Conservation (phyloP, 495 filamentous ascomycete genomes). For the Penicillium bovifimosum region DNA sequence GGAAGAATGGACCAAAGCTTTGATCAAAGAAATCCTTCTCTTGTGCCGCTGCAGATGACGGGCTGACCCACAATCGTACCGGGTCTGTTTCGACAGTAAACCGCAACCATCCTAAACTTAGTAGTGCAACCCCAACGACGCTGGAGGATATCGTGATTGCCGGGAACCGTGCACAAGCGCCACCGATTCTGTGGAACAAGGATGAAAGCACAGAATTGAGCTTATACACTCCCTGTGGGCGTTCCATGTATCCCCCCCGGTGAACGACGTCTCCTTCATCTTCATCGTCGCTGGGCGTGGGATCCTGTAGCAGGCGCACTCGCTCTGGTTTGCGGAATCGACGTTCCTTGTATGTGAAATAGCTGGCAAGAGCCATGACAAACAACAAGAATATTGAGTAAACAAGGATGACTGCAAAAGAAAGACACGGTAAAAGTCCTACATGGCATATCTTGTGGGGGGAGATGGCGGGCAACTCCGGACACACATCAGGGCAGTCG, state of each 20-base stretch:
- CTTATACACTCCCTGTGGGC: conserved; percentile 60
- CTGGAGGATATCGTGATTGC: conserved; percentile 71
- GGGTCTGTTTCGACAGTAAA: conserved; percentile 86
- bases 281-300: conserved; percentile 80
- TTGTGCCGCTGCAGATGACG: conserved; percentile 79
- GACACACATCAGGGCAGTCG: conserved; percentile 82
- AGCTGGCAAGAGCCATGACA: conserved; percentile 60
- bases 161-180: conserved; percentile 74
- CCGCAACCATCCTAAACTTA: conserved; percentile 81
- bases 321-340: conserved; percentile 69
- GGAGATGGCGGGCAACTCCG: conserved; percentile 66
- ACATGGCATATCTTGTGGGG: conserved; percentile 69
- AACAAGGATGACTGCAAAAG: conserved; percentile 81
- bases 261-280: conserved; percentile 72
- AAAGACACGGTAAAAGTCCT: conserved; percentile 80
- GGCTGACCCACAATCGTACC: conserved; percentile 91
- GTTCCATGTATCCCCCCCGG: conserved; percentile 63
- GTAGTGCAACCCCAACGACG: conserved; percentile 60
- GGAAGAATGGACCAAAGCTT: conserved; percentile 95
- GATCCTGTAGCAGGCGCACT: conserved; percentile 79
- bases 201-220: conserved; percentile 73
- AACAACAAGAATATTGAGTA: conserved; percentile 73
- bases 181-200: conserved; percentile 79
- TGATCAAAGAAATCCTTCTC: conserved; percentile 93
- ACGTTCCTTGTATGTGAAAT: conserved; percentile 68